Percentiles rank a stretch among this genome's conserved stretches.
Evolutionary conservation across 257 asterid species (phyloP).

Genomic region (Rhazya stricta): DNA sequence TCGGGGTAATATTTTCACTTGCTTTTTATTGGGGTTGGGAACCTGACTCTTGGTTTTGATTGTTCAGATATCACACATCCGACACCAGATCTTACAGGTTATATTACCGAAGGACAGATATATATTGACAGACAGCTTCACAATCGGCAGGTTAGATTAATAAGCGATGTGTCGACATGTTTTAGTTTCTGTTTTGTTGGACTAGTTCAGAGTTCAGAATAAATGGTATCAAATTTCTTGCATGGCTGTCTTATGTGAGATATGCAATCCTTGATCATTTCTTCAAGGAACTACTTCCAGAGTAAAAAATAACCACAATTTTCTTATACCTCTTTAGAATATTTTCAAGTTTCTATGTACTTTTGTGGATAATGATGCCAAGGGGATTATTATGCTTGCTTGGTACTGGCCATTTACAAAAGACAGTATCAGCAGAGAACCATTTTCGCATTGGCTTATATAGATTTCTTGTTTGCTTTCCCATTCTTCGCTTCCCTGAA

Average conservation of each 20-base stretch:
- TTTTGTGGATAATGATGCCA: not conserved
- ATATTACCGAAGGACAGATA: conserved; percentile 98
- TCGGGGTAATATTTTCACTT: not conserved
- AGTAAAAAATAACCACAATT: not conserved
- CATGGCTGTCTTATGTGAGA: not conserved
- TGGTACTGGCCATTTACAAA: not conserved
- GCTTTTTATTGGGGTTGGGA: conserved; percentile 5
- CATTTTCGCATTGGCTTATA: not conserved
- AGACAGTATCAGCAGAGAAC: not conserved
- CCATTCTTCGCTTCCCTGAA: not conserved
- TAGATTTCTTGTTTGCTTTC: not conserved
- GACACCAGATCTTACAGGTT: conserved; percentile 99
- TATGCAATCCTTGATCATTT: not conserved
- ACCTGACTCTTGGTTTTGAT: conserved; percentile 15
- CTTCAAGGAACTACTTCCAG: not conserved
- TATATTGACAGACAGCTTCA: conserved; percentile 93
- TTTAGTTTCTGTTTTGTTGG: not conserved
- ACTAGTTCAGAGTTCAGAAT: not conserved
- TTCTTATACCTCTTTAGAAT: not conserved
- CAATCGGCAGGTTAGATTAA: conserved; percentile 39
- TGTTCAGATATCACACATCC: conserved; percentile 97
- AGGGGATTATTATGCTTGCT: not conserved
- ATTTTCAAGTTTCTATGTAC: not conserved
- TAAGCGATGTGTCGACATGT: not conserved
- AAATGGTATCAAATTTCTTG: not conserved